These are phyloP conservation scores for Puccinia coronata DNA, from an alignment of 1,284 basidiomycete genomes.

Conservation along the genomic window DNA sequence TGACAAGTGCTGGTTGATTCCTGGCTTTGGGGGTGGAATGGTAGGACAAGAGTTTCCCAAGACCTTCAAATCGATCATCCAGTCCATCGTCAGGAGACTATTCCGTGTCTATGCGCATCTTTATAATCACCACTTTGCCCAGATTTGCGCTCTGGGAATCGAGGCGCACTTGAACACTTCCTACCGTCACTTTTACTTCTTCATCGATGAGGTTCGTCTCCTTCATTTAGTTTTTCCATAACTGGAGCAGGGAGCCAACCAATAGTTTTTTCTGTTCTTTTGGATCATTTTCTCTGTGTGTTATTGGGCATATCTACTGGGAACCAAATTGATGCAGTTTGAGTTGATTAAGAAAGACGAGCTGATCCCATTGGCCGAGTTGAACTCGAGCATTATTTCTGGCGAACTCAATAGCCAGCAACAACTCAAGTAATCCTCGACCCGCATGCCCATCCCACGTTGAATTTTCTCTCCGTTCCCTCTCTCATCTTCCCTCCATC, in stretches of 20 bases:
- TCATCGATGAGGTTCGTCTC: conserved; percentile 72
- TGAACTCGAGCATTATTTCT: conserved; percentile 86
- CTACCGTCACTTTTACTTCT: conserved; percentile 96
- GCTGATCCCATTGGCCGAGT: conserved; percentile 88
- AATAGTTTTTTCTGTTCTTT: conserved; percentile 51
- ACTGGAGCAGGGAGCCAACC: conserved; percentile 32
- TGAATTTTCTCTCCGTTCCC: neutral
- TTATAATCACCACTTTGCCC: conserved; percentile 99
- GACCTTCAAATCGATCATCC: conserved; percentile 85
- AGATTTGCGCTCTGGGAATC: conserved; percentile 95
- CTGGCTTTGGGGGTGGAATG: neutral
- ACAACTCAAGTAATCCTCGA: neutral
- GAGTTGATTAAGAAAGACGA: conserved; percentile 97
- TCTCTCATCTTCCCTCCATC: neutral
- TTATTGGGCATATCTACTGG: neutral
- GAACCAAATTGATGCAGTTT: conserved; percentile 65
- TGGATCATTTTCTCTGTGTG: conserved; percentile 53
- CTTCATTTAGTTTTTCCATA: neutral
- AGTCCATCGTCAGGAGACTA: conserved; percentile 85
- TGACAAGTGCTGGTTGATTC: too few relatives aligned
- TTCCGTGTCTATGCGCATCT: conserved; percentile 98
- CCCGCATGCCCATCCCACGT: neutral
- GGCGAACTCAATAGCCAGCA: conserved; percentile 52
- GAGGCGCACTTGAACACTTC: conserved; percentile 99
- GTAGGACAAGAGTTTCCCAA: conserved; percentile 68